These are phyloP conservation scores for Botrytis hyacinthi DNA, from an alignment of 2,329 filamentous ascomycete species.

Conservation along the genomic window DNA sequence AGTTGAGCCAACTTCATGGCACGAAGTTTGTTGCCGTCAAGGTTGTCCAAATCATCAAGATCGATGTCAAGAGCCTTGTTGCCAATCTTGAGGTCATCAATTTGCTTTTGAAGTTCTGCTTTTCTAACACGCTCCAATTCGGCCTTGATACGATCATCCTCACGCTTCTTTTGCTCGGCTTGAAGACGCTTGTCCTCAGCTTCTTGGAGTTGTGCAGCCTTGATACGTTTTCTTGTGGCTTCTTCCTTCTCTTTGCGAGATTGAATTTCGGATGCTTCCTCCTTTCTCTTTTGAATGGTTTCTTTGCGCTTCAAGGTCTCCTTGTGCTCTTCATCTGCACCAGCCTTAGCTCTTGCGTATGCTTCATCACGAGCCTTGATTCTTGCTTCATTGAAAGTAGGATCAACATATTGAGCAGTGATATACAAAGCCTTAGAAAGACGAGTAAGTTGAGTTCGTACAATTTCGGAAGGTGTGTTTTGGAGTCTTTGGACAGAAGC, in stretches of 20 bases:
- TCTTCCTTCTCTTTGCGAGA: slow-evolving; percentile 91
- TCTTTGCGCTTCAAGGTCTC: slow-evolving; percentile 84
- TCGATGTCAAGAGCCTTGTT: slow-evolving; percentile 75
- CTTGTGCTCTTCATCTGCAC: slow-evolving; percentile 87
- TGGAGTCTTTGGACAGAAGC: slow-evolving; percentile 91
- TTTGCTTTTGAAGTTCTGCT: slow-evolving; percentile 90
- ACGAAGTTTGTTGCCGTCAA: slow-evolving; percentile 87
- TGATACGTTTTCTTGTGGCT: slow-evolving; percentile 80
- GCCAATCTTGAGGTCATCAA: slow-evolving; percentile 86
- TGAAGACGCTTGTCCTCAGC: slow-evolving; percentile 84
- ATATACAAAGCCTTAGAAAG: slow-evolving; percentile 88
- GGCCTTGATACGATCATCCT: slow-evolving; percentile 79
- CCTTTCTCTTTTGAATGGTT: slow-evolving; percentile 94
- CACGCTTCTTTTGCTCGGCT: slow-evolving; percentile 90
- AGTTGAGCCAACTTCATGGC: slow-evolving; percentile 93
- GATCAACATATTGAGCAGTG: slow-evolving; percentile 94
- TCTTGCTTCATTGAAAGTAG: slow-evolving; percentile 79
- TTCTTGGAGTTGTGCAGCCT: slow-evolving; percentile 83
- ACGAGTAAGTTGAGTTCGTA: slow-evolving; percentile 88
- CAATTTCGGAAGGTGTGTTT: slow-evolving; percentile 96
- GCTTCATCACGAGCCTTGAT: slow-evolving; percentile 76
- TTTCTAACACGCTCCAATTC: slow-evolving; percentile 88
- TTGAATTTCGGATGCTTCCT: slow-evolving; percentile 84
- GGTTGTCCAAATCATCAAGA: slow-evolving; percentile 75
- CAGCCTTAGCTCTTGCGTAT: slow-evolving; percentile 76